These are phyloP conservation scores for Chenopodium suecicum DNA, from an alignment of 148 eudicot species.

Conservation along the genomic window DNA sequence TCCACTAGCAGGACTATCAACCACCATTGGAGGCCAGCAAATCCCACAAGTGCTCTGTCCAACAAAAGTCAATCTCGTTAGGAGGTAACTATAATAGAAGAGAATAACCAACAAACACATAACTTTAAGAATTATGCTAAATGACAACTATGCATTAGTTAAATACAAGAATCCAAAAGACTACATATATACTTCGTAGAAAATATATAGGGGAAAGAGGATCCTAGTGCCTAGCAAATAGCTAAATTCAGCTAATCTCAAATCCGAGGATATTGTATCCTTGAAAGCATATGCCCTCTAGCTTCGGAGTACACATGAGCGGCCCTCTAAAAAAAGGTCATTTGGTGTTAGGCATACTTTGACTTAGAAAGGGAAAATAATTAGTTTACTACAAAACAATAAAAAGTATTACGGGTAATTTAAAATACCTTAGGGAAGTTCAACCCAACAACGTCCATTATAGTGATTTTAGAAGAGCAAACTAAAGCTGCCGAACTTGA, in stretches of 20 bases:
- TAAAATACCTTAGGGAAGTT: slow-evolving; percentile 70
- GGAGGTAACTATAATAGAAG: too few species aligned
- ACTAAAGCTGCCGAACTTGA: slow-evolving; percentile 98
- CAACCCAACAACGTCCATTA: slow-evolving; percentile 76
- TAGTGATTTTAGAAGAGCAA: slow-evolving; percentile 87
- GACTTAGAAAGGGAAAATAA: not conserved
- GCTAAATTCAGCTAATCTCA: slow-evolving; percentile 47
- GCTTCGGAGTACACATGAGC: slow-evolving; percentile 97
- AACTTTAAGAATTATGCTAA: too few species aligned
- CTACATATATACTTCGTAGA: not conserved
- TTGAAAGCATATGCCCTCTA: slow-evolving; percentile 89
- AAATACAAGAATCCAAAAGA: not conserved
- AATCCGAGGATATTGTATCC: slow-evolving; percentile 71
- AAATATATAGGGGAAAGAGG: not conserved
- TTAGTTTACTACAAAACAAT: not conserved
- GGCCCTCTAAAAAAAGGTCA: slow-evolving; percentile 61
- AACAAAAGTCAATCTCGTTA: too few species aligned
- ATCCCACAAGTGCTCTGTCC: too few species aligned
- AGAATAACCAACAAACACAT: too few species aligned
- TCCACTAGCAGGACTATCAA: too few species aligned
- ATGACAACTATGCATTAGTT: too few species aligned
- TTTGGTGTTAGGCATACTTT: not conserved
- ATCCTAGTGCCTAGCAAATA: not conserved
- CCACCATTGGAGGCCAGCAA: too few species aligned
- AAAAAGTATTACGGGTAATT: not conserved